Base-by-base conservation (phyloP, 495 filamentous ascomycete genomes). In the Penicillium goetzii region DNA sequence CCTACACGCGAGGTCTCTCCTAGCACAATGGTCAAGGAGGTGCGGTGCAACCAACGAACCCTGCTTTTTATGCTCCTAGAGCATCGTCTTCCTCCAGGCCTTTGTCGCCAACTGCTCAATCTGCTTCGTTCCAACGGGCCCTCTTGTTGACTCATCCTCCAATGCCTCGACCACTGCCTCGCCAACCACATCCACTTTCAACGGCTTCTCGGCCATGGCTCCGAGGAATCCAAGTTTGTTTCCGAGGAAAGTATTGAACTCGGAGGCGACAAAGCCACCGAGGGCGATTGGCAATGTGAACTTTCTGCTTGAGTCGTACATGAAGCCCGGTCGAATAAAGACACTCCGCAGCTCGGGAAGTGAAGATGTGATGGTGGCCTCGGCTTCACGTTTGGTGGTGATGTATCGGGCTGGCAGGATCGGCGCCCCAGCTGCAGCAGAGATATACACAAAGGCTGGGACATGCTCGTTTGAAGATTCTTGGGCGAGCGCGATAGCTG, bases 301-400 rank as follows among this genome's bases (percentile, higher is more conserved):
- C 21, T 86, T 80, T 58, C 95, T 84, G 57, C 87, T 91, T 56
- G 82, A 85, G 71, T 99, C 95, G 71, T 92, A 99, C 77, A 99
- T 80, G 72, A 98, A 92, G 6, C 86, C 86, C n/a, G 96, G 85
- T 15, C 94, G 85, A 56, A 97, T 79, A 72, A 97, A 97, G 38
- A 98, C 79, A 45, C 81, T 84, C 21, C 95, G 86, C 84, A 97
- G 86, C 30, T 80, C 74, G 0, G 91, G 88, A 60, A 96, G 90
- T 51, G 82, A 81, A 21, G 84, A 79, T 32, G 87, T 78, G 66
- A 99, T 94, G 10, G 86, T 84, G 36, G 82, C 83, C 80, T 99
- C 95, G 17, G 95, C 95, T 71, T 96, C 92, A 52, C 95, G 79
- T 75, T 99, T 99, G 19, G 94, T 97, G 28, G 83, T 86, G 69